Evolutionary conservation across 192 early-diverging fungal species (phyloP), one percentile per base, ranked within the genome.

Genomic region (Funneliformis geosporum): DNA sequence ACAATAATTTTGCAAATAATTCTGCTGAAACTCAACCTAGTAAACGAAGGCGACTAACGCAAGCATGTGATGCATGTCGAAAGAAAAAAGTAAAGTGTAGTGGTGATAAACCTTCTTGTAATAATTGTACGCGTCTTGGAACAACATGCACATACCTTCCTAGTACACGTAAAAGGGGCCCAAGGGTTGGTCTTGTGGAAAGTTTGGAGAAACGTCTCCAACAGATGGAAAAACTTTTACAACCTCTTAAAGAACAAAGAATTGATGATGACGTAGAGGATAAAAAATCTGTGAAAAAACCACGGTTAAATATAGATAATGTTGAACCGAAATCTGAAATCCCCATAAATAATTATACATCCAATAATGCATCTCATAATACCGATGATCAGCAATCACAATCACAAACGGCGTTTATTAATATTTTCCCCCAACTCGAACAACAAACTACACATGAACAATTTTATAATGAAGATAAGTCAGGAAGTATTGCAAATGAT

Each of bases 101-200:
- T 84, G 96, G 96, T 43, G 86, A 81, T 4, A 90, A 93, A 61
- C 95, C 95, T 62, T 86, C 88, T 14, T 98, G 96, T 84, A 86
- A 86, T 8, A 95, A 94, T 77, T 98, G 96, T 82, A 72, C 85
- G 44, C 90, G 92, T 82, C 86, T 91, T 55, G 87, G 87, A 60
- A 78, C 72, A 60, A 83, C 85, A 33, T 98, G 96, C 82, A 87
- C 94, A 9, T 98, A 95, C 83, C 88, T 93, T 64, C 94, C 95
- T 9, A 91, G 89, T 73, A 93, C 92, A 80, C 95, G 96, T 83
- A 96, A 97, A 84, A 88, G 95, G 47, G 95, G 96, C 0, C 96
- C 95, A 39, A 91, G 95, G 16, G 91, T 90, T 46, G 93, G 94
- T 2, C 92, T 94, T 73, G 93, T 95, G 43, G 93, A 92, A 77